These are phyloP conservation scores for Rutstroemia sp. DNA, from an alignment of 2,329 filamentous ascomycete species.

Conservation along the genomic window DNA sequence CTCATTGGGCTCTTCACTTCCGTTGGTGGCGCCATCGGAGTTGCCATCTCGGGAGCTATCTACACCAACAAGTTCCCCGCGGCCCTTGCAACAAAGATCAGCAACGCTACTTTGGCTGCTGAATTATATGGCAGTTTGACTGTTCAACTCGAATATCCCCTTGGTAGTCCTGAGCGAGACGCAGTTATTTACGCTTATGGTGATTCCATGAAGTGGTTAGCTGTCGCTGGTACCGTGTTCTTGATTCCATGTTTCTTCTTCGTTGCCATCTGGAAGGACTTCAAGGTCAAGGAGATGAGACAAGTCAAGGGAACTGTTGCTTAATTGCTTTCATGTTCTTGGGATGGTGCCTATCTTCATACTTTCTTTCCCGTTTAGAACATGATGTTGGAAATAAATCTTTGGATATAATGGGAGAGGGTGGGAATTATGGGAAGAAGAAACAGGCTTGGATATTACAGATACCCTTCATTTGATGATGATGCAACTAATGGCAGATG, in stretches of 20 bases:
- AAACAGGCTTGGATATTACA: too few relatives aligned
- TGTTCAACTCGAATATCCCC: constrained; percentile 45
- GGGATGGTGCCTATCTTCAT: too few relatives aligned
- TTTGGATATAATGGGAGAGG: too few relatives aligned
- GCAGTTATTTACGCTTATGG: constrained; percentile 56
- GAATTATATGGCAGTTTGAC: constrained; percentile 43
- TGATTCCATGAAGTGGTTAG: constrained; percentile 41
- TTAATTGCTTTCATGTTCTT: constrained; percentile 1
- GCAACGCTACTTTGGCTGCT: constrained; percentile 17
- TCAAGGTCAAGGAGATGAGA: constrained; percentile 36
- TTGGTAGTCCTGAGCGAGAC: constrained; percentile 41
- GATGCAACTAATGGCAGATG: too few relatives aligned
- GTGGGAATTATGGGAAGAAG: too few relatives aligned
- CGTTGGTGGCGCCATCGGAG: constrained; percentile 53
- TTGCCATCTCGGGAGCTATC: constrained; percentile 55
- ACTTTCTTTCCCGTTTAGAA: too few relatives aligned
- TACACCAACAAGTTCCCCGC: constrained; percentile 51
- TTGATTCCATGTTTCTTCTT: constrained; percentile 35
- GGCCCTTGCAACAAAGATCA: constrained; percentile 36
- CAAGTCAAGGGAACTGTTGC: constrained; percentile 24
- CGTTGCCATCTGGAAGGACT: constrained; percentile 39
- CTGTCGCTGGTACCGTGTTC: constrained; percentile 32
- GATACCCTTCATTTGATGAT: too few relatives aligned
- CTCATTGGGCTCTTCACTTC: constrained; percentile 53
- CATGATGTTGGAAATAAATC: too few relatives aligned